phyloP scores from a whole-genome alignment of 495 filamentous ascomycete genomes.

The Collariella sp. region DNA sequence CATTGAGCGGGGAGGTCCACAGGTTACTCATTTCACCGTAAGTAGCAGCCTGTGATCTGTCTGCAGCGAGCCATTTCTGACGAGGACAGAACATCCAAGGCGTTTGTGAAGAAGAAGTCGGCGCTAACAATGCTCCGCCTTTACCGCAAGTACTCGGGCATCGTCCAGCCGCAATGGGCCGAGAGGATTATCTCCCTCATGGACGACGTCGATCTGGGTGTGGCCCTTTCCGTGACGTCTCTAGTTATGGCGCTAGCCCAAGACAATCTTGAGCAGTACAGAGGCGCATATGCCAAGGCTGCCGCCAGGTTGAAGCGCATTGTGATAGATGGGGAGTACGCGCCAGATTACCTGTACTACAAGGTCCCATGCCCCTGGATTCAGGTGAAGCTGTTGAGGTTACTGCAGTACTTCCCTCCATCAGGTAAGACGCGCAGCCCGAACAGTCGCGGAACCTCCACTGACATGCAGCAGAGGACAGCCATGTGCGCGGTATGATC shows the following conservation, averaged over 20 bases:
- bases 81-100: constrained; percentile 69
- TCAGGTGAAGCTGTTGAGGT: constrained; percentile 82
- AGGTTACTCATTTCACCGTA: constrained; percentile 92
- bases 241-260: constrained; percentile 93
- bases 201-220: constrained; percentile 94
- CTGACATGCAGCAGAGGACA: constrained; percentile 60
- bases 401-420: constrained; percentile 94
- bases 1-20: constrained; percentile 87
- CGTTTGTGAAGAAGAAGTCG: constrained; percentile 99
- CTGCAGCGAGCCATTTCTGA: constrained; percentile 7
- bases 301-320: constrained; percentile 81
- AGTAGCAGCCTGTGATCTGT: constrained; percentile 31
- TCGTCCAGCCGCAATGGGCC: constrained; percentile 93
- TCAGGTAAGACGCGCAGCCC: constrained; percentile 53
- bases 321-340: constrained; percentile 78
- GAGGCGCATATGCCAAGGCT: constrained; percentile 87
- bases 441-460: neutral
- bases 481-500: constrained; percentile 82
- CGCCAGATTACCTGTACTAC: constrained; percentile 91
- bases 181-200: constrained; percentile 96
- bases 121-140: constrained; percentile 91
- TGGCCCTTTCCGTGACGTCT: constrained; percentile 91
- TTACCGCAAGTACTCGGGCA: constrained; percentile 86
- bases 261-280: constrained; percentile 87
- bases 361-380: constrained; percentile 99